These are phyloP conservation scores for Botryotinia globosa DNA, from an alignment of 2,329 filamentous ascomycete genomes.

Conservation along the genomic window DNA sequence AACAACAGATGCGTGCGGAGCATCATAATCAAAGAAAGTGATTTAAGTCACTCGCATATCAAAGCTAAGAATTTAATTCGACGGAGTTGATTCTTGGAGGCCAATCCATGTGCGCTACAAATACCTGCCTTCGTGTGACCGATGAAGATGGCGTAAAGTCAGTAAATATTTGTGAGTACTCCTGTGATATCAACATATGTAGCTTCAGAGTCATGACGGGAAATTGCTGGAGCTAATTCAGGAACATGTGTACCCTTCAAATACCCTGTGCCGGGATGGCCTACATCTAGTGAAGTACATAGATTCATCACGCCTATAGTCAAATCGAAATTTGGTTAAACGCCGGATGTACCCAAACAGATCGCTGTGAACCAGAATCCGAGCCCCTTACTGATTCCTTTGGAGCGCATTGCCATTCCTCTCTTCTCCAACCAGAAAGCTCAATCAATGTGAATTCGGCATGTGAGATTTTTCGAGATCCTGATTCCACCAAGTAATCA, in stretches of 20 bases:
- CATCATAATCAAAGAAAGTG: neutral
- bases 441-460: fast-evolving
- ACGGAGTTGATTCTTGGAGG: fast-evolving
- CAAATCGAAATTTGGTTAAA: neutral
- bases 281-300: too few species aligned
- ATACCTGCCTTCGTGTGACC: fast-evolving
- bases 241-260: neutral
- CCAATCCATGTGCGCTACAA: fast-evolving
- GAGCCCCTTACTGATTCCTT: too few species aligned
- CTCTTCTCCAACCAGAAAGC: neutral
- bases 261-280: fast-evolving
- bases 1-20: too few species aligned
- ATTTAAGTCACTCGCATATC: neutral
- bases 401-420: neutral
- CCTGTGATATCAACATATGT: fast-evolving
- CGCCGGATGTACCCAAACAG: too few species aligned
- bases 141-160: neutral
- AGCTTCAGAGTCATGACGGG: neutral
- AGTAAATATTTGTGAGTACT: fast-evolving
- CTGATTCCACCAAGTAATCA: fast-evolving
- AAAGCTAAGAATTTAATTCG: neutral
- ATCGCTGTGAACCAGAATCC: neutral
- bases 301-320: fast-evolving
- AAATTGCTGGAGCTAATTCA: neutral
- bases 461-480: fast-evolving